Evolutionary conservation across 768 basidiomycete species (phyloP).

Genomic region (Lyophyllum semitale): DNA sequence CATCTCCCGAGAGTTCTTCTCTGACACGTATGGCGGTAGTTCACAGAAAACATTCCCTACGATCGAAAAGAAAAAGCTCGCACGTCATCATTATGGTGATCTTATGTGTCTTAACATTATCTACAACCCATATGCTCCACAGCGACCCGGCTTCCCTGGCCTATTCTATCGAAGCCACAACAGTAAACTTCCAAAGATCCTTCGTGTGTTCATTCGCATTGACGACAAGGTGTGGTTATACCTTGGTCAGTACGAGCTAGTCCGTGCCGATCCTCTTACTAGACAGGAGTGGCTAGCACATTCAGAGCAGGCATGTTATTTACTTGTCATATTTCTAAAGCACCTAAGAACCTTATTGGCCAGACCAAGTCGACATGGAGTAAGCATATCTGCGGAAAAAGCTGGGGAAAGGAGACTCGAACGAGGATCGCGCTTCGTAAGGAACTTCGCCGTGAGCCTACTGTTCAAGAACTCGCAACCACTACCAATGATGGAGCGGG

Average conservation of each 20-base stretch:
- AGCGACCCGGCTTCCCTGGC: constrained; percentile 30
- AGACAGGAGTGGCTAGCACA: constrained; percentile 22
- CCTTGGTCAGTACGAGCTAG: constrained; percentile 34
- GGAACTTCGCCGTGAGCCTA: constrained; percentile 24
- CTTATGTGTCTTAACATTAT: constrained; percentile 29
- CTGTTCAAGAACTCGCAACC: constrained; percentile 20
- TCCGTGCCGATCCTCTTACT: constrained; percentile 38
- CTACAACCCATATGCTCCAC: constrained; percentile 28
- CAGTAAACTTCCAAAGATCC: constrained; percentile 21
- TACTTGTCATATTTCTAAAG: too few relatives aligned
- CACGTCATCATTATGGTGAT: constrained; percentile 24
- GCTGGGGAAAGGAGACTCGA: constrained; percentile 27
- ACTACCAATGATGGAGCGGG: background rate
- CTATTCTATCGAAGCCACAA: constrained; percentile 22
- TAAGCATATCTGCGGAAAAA: constrained; percentile 20
- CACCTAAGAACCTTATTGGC: too few relatives aligned
- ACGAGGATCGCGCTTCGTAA: constrained; percentile 29
- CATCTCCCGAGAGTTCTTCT: constrained; percentile 18
- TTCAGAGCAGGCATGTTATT: constrained; percentile 18
- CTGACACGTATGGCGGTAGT: constrained; percentile 25
- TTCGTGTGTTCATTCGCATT: constrained; percentile 31
- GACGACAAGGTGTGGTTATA: constrained; percentile 35
- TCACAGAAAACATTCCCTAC: constrained; percentile 3
- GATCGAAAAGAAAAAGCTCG: constrained; percentile 13
- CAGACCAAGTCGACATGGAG: constrained; percentile 22